Evolutionary conservation across 2,329 filamentous ascomycete species (phyloP).

Genomic region (Canariomyces notabilis): DNA sequence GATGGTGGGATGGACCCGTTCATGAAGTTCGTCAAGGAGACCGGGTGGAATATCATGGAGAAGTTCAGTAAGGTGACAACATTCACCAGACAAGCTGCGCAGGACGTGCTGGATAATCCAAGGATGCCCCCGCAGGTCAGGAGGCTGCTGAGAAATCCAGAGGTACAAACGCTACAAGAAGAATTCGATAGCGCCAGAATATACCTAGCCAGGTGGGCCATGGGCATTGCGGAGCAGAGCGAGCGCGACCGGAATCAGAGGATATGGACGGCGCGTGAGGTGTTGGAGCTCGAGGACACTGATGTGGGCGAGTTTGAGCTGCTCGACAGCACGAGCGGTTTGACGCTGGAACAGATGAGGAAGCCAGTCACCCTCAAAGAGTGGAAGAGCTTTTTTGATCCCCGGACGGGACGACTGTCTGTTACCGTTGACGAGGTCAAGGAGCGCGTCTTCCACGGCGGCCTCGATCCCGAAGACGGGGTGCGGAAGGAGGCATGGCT

Average conservation of each 20-base stretch:
- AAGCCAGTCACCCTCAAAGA: slow-evolving; percentile 75
- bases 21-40: slow-evolving; percentile 89
- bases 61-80: slow-evolving; percentile 97
- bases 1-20: slow-evolving; percentile 88
- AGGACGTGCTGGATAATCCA: slow-evolving; percentile 87
- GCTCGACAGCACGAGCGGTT: slow-evolving; percentile 68
- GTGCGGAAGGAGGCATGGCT: slow-evolving; percentile 96
- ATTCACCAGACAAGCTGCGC: slow-evolving; percentile 85
- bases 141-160: slow-evolving; percentile 79
- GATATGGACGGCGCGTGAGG: slow-evolving; percentile 90
- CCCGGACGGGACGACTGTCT: slow-evolving; percentile 64
- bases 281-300: slow-evolving; percentile 89
- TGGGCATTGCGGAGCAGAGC: slow-evolving; percentile 97
- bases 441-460: slow-evolving; percentile 94
- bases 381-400: slow-evolving; percentile 88
- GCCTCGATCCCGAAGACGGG: slow-evolving; percentile 80
- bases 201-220: slow-evolving; percentile 94
- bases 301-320: slow-evolving; percentile 96
- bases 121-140: slow-evolving; percentile 84
- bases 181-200: slow-evolving; percentile 95
- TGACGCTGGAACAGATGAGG: slow-evolving; percentile 72
- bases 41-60: slow-evolving; percentile 93
- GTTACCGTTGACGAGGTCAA: slow-evolving; percentile 90
- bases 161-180: slow-evolving; percentile 91
- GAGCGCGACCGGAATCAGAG: slow-evolving; percentile 79